phyloP scores from a whole-genome alignment of 2,329 filamentous ascomycete species.

The Corynespora cassiicola region DNA sequence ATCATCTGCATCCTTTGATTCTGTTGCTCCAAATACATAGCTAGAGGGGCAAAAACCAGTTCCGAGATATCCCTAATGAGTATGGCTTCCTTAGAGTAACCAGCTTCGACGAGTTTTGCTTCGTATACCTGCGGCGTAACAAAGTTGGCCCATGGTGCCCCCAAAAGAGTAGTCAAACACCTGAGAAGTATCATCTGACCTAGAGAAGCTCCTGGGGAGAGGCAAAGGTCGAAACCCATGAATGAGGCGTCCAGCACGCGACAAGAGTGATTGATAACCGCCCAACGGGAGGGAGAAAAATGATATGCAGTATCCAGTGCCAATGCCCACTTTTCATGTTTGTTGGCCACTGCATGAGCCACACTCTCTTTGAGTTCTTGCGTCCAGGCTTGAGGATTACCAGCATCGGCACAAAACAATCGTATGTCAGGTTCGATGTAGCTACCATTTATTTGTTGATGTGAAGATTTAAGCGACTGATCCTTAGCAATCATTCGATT shows the following conservation, averaged over 20 bases:
- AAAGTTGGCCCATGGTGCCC: slow-evolving; percentile 59
- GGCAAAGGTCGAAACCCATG: slow-evolving; percentile 63
- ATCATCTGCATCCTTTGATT: slow-evolving; percentile 40
- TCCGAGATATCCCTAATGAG: slow-evolving; percentile 59
- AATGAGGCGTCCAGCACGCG: slow-evolving; percentile 54
- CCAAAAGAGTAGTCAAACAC: slow-evolving; percentile 54
- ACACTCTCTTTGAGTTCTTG: slow-evolving; percentile 25
- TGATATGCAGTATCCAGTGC: slow-evolving; percentile 65
- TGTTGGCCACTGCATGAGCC: slow-evolving; percentile 1
- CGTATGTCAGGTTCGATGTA: slow-evolving; percentile 34
- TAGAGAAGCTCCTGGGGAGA: slow-evolving; percentile 26
- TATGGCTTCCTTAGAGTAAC: slow-evolving; percentile 54
- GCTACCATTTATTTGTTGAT: too few species aligned
- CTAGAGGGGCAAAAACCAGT: slow-evolving; percentile 60
- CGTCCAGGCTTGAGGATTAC: slow-evolving; percentile 54
- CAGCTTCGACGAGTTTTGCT: slow-evolving; percentile 53
- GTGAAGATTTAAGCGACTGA: too few species aligned
- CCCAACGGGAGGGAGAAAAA: slow-evolving; percentile 59
- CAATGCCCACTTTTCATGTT: slow-evolving; percentile 57
- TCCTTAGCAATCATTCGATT: too few species aligned
- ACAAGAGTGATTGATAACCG: slow-evolving; percentile 53
- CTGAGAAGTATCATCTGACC: slow-evolving; percentile 42
- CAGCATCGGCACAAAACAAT: slow-evolving; percentile 60
- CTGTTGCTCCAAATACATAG: slow-evolving; percentile 50
- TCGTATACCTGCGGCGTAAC: slow-evolving; percentile 55